phyloP scores from a whole-genome alignment of 2,329 filamentous ascomycete species.

The Paraphoma sp. region DNA sequence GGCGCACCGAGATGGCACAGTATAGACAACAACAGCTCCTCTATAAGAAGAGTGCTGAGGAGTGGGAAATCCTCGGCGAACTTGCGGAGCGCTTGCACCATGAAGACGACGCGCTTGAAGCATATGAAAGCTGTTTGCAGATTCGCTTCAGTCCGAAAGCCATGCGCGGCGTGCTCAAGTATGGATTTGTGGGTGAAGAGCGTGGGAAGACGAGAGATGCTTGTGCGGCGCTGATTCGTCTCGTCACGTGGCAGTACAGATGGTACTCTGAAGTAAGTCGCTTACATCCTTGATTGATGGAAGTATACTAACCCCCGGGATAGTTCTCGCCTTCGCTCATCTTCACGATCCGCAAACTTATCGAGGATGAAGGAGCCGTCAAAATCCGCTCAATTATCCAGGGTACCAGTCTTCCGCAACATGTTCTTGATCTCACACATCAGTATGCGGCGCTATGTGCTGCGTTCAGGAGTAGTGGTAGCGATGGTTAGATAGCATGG shows the following conservation, averaged over 20 bases:
- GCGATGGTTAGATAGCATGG: conserved; percentile 68
- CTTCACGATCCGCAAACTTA: conserved; percentile 85
- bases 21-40: conserved; percentile 91
- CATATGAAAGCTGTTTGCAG: conserved; percentile 85
- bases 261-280: conserved; percentile 88
- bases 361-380: conserved; percentile 96
- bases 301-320: conserved; percentile 1
- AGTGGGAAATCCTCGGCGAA: conserved; percentile 97
- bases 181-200: conserved; percentile 67
- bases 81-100: conserved; percentile 93
- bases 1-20: conserved; percentile 97
- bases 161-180: conserved; percentile 80
- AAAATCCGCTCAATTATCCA: conserved; percentile 98
- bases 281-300: not conserved
- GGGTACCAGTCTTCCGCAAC: conserved; percentile 90
- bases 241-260: conserved; percentile 97
- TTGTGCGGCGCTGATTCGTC: conserved; percentile 82
- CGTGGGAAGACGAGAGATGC: conserved; percentile 80
- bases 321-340: conserved; percentile 91
- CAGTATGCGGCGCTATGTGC: conserved; percentile 95
- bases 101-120: conserved; percentile 87
- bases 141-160: conserved; percentile 94
- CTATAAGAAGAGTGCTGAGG: conserved; percentile 95
- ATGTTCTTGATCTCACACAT: conserved; percentile 91
- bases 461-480: conserved; percentile 92